phyloP scores from a whole-genome alignment of 1,284 basidiomycete genomes.

The Heterobasidion irregulare region DNA sequence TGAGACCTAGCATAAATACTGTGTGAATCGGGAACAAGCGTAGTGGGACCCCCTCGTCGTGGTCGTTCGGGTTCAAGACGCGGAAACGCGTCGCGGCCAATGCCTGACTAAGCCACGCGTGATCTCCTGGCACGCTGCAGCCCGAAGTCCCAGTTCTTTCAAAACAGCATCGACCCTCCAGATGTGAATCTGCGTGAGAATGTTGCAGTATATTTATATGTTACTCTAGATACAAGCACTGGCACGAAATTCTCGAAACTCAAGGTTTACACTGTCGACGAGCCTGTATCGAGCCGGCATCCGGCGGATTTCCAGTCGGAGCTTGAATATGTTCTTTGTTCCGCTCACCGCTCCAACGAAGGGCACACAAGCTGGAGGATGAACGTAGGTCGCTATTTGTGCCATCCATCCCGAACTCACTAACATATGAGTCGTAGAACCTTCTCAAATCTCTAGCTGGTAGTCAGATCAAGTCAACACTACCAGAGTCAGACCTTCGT shows the following conservation, averaged over 20 bases:
- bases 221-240: too few species aligned
- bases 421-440: constrained; percentile 38
- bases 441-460: constrained; percentile 70
- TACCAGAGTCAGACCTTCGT: constrained; percentile 56
- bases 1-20: constrained; percentile 17
- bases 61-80: constrained; percentile 9
- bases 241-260: too few species aligned
- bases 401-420: constrained; percentile 18
- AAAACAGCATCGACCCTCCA: too few species aligned
- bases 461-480: constrained; percentile 46
- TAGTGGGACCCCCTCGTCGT: constrained; percentile 6
- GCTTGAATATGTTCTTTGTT: constrained; percentile 24
- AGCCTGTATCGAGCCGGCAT: constrained; percentile 9
- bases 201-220: too few species aligned
- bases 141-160: constrained; percentile 1
- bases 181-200: too few species aligned
- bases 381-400: constrained; percentile 29
- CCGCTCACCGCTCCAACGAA: constrained; percentile 9
- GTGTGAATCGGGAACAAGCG: constrained; percentile 8
- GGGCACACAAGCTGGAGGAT: constrained; percentile 14
- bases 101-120: constrained; percentile 10
- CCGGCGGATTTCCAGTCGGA: constrained; percentile 20
- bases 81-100: constrained; percentile 15
- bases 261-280: neutral
- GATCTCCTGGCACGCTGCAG: constrained; percentile 10